Base-by-base conservation (phyloP, 495 filamentous ascomycete genomes). In the Elasticomyces elasticus region DNA sequence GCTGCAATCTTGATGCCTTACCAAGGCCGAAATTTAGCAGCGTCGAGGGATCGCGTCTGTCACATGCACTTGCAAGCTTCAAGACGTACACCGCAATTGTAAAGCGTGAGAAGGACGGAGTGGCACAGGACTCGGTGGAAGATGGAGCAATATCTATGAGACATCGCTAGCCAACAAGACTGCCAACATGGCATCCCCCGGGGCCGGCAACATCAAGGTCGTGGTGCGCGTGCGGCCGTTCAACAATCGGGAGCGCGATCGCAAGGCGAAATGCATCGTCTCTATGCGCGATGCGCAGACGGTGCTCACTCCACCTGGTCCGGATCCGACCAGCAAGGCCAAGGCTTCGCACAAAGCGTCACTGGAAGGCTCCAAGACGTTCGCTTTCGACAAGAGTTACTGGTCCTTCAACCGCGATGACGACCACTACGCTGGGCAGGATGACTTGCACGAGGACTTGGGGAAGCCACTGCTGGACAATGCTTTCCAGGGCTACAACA, bases 151-250 rank as follows among this genome's bases (percentile, higher is more conserved):
- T 5, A 45, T 23, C 11, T 49, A 49, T 30, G 25, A 37, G n/a
- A 23, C 50, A 52, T 52, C 33, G 24, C 38, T 52, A 52, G 26
- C 43, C 33, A 15, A 30, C 51, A 55, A 25, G 38, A 17, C 45
- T 11, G 5, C 45, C 66, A 73, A 62, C 69, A 89, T 89, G 85
- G 78, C 84, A 71, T 79, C 84, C 67, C 78, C 74, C 55, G 85
- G 84, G 52, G 89, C 86, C 69, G 92, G 92, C 71, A 99, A 99
- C 68, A 99, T 99, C 69, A 99, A 97, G 85, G 92, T 99, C 74
- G 92, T 99, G 77, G 92, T 99, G 73, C 81, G 92, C 72, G 78
- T 83, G 54, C 81, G 91, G 66, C 89, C 91, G 27, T 96, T 95
- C 71, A 95, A 95, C 69, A 77, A 78, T 62, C 83, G 90, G 89